A percentile compares a stretch with the other conserved stretches of the same genome.
These are phyloP conservation scores for Solanum hybrid DNA, from an alignment of 305 asterid genomes.

Conservation along the genomic window DNA sequence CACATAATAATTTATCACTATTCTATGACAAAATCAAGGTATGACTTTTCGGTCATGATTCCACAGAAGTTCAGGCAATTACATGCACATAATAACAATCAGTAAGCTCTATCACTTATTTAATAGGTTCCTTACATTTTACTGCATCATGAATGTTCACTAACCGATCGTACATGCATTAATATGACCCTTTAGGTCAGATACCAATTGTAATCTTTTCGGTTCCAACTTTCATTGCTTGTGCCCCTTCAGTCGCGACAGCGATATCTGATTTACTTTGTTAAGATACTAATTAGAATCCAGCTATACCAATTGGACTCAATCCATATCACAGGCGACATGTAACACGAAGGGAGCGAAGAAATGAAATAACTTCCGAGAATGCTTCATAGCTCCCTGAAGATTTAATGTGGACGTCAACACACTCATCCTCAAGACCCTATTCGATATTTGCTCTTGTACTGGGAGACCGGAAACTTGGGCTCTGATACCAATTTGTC, in stretches of 20 bases:
- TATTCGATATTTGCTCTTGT: neutral
- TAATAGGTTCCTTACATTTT: neutral
- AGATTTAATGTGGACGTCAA: neutral
- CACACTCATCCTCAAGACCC: neutral
- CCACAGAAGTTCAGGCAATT: neutral
- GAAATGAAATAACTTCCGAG: neutral
- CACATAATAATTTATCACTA: neutral
- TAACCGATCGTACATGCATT: neutral
- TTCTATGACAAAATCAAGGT: neutral
- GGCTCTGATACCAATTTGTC: neutral
- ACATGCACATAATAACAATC: neutral
- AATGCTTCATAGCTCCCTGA: neutral
- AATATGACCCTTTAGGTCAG: neutral
- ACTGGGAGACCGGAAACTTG: neutral
- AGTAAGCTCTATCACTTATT: neutral
- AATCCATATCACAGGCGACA: neutral
- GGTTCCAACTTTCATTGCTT: neutral
- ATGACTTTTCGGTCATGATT: neutral
- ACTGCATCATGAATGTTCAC: neutral
- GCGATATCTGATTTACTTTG: neutral
- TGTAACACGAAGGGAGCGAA: neutral
- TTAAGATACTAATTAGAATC: neutral
- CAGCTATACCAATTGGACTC: neutral
- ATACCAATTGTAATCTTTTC: neutral
- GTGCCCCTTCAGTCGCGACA: neutral